Conservation (phyloP, 495 filamentous ascomycete species). For the Amniculicola lignicola region DNA sequence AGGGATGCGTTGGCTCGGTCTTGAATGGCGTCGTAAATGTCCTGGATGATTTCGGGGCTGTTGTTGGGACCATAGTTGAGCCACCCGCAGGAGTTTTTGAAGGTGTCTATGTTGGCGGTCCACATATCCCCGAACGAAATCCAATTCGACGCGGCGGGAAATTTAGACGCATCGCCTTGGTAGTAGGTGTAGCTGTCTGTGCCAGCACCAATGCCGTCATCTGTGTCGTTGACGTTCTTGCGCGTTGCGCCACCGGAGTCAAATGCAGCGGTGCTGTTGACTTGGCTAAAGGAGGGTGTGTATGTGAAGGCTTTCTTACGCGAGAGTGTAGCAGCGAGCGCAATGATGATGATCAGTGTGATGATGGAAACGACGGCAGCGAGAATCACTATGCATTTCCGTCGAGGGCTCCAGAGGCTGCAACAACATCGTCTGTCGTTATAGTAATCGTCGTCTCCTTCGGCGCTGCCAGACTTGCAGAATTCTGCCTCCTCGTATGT, state of each 20-base stretch:
- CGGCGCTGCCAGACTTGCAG: slow-evolving; percentile 5
- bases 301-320: not conserved
- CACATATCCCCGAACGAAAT: slow-evolving; percentile 11
- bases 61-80: slow-evolving; percentile 4
- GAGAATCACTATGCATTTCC: slow-evolving; percentile 1
- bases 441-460: slow-evolving; percentile 1
- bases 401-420: not conserved
- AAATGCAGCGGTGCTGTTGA: not conserved
- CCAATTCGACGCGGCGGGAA: not conserved
- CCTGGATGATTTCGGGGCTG: slow-evolving; percentile 24
- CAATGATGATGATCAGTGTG: slow-evolving; percentile 7
- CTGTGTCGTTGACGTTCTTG: slow-evolving; percentile 10
- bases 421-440: slow-evolving; percentile 2
- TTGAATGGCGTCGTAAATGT: slow-evolving; percentile 41
- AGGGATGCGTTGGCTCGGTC: slow-evolving; percentile 32
- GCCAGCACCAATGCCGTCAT: slow-evolving; percentile 17
- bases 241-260: slow-evolving; percentile 4
- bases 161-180: slow-evolving; percentile 1
- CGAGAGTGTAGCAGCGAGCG: slow-evolving; percentile 6
- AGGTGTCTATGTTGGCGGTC: slow-evolving; percentile 3
- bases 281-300: slow-evolving; percentile 1
- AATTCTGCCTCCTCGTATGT: slow-evolving; percentile 5
- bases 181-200: slow-evolving; percentile 16
- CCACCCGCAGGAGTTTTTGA: slow-evolving; percentile 16
- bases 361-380: not conserved